phyloP scores from a whole-genome alignment of 257 asterid genomes.

The Craterostigma plantagineum region DNA sequence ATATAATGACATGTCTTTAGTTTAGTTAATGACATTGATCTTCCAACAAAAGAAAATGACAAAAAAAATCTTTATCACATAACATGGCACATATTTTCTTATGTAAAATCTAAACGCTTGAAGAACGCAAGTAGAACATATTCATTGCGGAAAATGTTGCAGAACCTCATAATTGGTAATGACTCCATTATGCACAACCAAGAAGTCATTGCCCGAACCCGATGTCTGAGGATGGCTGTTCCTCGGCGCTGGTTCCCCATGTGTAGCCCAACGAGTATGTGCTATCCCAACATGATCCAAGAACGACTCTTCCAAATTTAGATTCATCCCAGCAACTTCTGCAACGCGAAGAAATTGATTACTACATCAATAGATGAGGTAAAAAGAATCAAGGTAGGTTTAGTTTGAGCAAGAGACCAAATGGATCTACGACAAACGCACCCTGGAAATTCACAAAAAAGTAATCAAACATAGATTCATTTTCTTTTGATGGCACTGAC shows the following conservation, averaged over 20 bases:
- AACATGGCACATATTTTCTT: too few species aligned
- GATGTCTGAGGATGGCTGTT: slow-evolving; percentile 96
- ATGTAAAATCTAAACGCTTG: too few species aligned
- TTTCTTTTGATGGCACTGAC: slow-evolving; percentile 9
- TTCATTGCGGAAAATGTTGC: background rate
- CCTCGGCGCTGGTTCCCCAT: slow-evolving; percentile 94
- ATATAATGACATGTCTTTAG: too few species aligned
- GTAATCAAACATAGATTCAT: background rate
- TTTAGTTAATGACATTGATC: too few species aligned
- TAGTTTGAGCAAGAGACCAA: too few species aligned
- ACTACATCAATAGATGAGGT: too few species aligned
- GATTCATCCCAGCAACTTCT: slow-evolving; percentile 64
- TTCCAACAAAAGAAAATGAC: too few species aligned
- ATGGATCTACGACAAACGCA: too few species aligned
- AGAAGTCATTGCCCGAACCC: slow-evolving; percentile 57
- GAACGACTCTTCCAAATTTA: slow-evolving; percentile 78
- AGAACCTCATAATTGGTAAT: slow-evolving; percentile 88
- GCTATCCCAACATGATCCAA: slow-evolving; percentile 87
- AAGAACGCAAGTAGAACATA: background rate
- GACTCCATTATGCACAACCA: slow-evolving; percentile 95
- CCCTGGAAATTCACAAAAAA: background rate
- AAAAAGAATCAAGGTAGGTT: too few species aligned
- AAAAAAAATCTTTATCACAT: too few species aligned
- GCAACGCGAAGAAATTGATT: slow-evolving; percentile 13
- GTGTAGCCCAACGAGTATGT: slow-evolving; percentile 99